These are phyloP conservation scores for Flaveria bidentis DNA, from an alignment of 129 eudicot species.

Conservation along the genomic window DNA sequence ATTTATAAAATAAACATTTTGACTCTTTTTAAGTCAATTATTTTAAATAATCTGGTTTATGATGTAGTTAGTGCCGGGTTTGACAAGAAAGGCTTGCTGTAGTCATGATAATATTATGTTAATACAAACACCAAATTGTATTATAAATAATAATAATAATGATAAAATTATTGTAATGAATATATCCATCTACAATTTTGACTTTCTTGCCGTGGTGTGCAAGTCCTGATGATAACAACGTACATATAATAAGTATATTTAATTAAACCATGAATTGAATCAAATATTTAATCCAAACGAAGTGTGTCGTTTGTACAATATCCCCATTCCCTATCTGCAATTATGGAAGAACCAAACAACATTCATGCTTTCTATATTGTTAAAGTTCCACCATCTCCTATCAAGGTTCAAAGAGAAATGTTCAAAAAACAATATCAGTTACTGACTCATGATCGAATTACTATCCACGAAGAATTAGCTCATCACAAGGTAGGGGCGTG, in stretches of 20 bases:
- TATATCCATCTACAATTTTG: background rate
- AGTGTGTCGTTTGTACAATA: background rate
- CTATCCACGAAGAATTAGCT: conserved; percentile 4
- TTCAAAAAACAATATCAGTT: conserved; percentile 22
- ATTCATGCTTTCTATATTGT: background rate
- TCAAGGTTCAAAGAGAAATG: background rate
- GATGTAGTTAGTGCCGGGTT: too few relatives aligned
- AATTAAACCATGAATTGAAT: too few relatives aligned
- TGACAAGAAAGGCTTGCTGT: too few relatives aligned
- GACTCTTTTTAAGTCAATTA: too few relatives aligned
- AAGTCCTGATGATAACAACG: conserved; percentile 2
- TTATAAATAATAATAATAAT: too few relatives aligned
- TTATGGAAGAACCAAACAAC: conserved; percentile 10
- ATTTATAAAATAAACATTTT: too few relatives aligned
- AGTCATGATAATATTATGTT: too few relatives aligned
- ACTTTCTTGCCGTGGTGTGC: conserved; percentile 32
- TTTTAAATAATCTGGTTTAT: too few relatives aligned
- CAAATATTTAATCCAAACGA: background rate
- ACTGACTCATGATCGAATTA: background rate
- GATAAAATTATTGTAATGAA: background rate
- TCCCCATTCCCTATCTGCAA: background rate
- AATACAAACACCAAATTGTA: too few relatives aligned
- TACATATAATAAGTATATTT: too few relatives aligned
- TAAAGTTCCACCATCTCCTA: conserved; percentile 18
- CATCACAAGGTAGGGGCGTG: conserved; percentile 7